Conservation (phyloP, 495 filamentous ascomycete genomes). For the Daldinia grandis region DNA sequence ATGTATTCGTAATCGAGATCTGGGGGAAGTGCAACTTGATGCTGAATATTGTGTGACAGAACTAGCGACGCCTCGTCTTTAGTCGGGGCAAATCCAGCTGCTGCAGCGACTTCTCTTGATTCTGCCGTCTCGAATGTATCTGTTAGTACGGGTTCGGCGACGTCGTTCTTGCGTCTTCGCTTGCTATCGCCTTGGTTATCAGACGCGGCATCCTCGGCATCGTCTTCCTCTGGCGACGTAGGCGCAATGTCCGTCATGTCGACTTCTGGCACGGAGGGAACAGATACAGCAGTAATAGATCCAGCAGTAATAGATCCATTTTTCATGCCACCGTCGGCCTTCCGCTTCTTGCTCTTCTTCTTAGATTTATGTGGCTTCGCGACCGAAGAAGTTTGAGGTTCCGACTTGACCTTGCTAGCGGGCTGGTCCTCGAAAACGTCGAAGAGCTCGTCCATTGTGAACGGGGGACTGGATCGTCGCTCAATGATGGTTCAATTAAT, state of each 20-base stretch:
- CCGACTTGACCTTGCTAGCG: constrained; percentile 52
- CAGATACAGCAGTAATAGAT: constrained; percentile 47
- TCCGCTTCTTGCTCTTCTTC: constrained; percentile 80
- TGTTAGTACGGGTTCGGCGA: constrained; percentile 82
- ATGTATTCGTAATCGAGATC: constrained; percentile 85
- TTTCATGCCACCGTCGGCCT: constrained; percentile 80
- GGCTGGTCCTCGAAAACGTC: constrained; percentile 76
- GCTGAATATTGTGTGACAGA: constrained; percentile 94
- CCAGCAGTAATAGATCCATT: constrained; percentile 53
- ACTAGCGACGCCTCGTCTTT: constrained; percentile 71
- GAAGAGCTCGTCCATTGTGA: constrained; percentile 81
- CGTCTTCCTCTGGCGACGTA: constrained; percentile 47
- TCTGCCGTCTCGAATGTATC: constrained; percentile 97
- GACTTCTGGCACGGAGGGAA: constrained; percentile 50
- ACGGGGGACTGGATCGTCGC: not conserved
- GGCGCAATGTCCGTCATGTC: constrained; percentile 59
- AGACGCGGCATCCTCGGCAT: constrained; percentile 46
- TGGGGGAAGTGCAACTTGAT: constrained; percentile 94
- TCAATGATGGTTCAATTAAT: not conserved
- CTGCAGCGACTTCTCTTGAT: constrained; percentile 83
- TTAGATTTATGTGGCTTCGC: constrained; percentile 47
- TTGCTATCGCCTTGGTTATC: constrained; percentile 68
- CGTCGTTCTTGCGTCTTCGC: constrained; percentile 75
- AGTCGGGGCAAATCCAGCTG: constrained; percentile 79
- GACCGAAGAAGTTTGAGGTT: constrained; percentile 48